These are phyloP conservation scores for Alnus glutinosa DNA, from an alignment of 306 rosid genomes.

Conservation along the genomic window DNA sequence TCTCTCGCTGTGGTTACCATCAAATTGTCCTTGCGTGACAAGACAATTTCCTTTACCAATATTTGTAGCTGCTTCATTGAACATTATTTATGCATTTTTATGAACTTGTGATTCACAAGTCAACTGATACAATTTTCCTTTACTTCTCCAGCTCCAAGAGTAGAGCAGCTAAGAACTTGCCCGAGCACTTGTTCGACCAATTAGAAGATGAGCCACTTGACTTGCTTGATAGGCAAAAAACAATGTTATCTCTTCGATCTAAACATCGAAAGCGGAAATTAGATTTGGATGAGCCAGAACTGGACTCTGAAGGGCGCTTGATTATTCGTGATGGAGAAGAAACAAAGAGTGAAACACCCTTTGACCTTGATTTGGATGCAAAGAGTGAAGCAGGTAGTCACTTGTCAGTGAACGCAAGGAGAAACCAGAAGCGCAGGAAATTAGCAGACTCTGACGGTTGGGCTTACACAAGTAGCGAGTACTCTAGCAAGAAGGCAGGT, in stretches of 20 bases:
- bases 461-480: constrained; percentile 89
- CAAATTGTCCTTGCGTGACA: not conserved
- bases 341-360: constrained; percentile 31
- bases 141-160: constrained; percentile 49
- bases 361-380: constrained; percentile 43
- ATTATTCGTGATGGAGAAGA: constrained; percentile 63
- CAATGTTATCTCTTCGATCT: constrained; percentile 66
- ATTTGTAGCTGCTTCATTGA: not conserved
- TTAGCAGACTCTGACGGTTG: constrained; percentile 65
- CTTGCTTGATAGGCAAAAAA: constrained; percentile 74
- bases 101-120: not conserved
- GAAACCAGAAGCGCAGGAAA: constrained; percentile 64
- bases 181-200: constrained; percentile 61
- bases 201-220: constrained; percentile 90
- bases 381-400: constrained; percentile 66
- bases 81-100: not conserved
- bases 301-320: constrained; percentile 84
- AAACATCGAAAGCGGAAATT: constrained; percentile 63
- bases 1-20: no score
- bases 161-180: constrained; percentile 53
- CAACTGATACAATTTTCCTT: not conserved
- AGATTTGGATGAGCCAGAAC: constrained; percentile 58
- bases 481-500: constrained; percentile 81
- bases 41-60: not conserved
- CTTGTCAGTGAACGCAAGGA: constrained; percentile 56